phyloP scores from a whole-genome alignment of 2,329 filamentous ascomycete species.

The Neophaeococcomyces mojaviensis region DNA sequence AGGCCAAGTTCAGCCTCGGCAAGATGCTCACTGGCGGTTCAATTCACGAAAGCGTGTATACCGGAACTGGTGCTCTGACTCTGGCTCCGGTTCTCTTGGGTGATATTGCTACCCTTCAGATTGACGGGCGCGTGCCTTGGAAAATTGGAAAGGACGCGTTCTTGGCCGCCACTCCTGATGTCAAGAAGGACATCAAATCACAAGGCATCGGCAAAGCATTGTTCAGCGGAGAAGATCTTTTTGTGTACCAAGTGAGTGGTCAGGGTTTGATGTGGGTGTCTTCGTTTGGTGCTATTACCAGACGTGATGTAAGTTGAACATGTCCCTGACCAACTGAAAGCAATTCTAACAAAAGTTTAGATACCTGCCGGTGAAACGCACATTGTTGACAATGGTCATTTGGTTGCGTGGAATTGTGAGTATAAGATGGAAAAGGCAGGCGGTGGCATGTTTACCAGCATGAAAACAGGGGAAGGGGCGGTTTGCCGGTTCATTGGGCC shows the following conservation, averaged over 20 bases:
- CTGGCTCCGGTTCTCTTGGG: slow-evolving; percentile 14
- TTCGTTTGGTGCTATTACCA: slow-evolving; percentile 13
- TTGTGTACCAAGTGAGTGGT: slow-evolving; percentile 15
- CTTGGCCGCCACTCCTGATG: slow-evolving; percentile 13
- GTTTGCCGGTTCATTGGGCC: slow-evolving; percentile 18
- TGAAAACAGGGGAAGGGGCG: slow-evolving; percentile 16
- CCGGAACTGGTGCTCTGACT: slow-evolving; percentile 13
- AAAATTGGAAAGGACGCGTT: slow-evolving; percentile 16
- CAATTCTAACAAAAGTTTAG: background rate
- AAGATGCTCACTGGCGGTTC: slow-evolving; percentile 17
- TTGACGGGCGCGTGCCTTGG: slow-evolving; percentile 13
- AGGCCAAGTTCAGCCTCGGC: slow-evolving; percentile 17
- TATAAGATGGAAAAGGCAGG: slow-evolving; percentile 17
- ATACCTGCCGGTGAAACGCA: slow-evolving; percentile 15
- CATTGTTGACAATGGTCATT: slow-evolving; percentile 18
- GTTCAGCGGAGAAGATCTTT: slow-evolving; percentile 18
- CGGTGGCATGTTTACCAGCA: slow-evolving; percentile 4
- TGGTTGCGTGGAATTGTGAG: slow-evolving; percentile 17
- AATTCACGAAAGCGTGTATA: slow-evolving; percentile 13
- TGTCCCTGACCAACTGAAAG: background rate
- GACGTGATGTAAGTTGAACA: slow-evolving; percentile 14
- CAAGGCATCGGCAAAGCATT: slow-evolving; percentile 17
- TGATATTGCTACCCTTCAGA: slow-evolving; percentile 13
- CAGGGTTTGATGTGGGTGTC: slow-evolving; percentile 15
- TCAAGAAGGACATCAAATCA: slow-evolving; percentile 13